Evolutionary conservation across 1,284 basidiomycete species (phyloP).

Genomic region (Ceratobasidium sp.): DNA sequence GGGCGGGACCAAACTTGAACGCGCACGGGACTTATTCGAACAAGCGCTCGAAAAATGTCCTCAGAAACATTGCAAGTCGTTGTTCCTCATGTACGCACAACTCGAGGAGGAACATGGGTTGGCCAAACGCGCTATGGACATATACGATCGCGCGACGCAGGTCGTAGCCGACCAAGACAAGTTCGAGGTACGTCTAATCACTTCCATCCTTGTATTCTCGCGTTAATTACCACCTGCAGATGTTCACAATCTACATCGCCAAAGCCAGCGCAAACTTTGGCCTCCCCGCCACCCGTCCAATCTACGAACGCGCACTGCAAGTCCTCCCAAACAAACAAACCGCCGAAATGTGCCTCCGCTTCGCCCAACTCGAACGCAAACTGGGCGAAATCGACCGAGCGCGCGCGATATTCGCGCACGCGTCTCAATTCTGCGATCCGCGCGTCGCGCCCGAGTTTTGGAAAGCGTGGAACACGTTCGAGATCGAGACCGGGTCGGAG

Average conservation of each 20-base stretch:
- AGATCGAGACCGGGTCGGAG: constrained; percentile 97
- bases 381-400: constrained; percentile 99
- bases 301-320: constrained; percentile 97
- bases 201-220: not conserved
- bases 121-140: constrained; percentile 95
- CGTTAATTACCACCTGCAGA: constrained; percentile 62
- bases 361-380: constrained; percentile 96
- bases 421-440: constrained; percentile 98
- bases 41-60: constrained; percentile 98
- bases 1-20: constrained; percentile 94
- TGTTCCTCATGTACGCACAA: constrained; percentile 95
- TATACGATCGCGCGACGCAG: constrained; percentile 92
- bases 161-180: constrained; percentile 91
- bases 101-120: constrained; percentile 96
- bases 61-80: constrained; percentile 91
- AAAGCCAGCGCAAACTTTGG: constrained; percentile 97
- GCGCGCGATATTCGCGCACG: constrained; percentile 95
- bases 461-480: constrained; percentile 96
- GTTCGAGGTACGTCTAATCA: constrained; percentile 78
- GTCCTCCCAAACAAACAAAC: constrained; percentile 92
- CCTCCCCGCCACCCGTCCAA: constrained; percentile 93
- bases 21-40: constrained; percentile 96
- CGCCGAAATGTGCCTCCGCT: constrained; percentile 97
- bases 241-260: constrained; percentile 97
- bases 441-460: constrained; percentile 92